A percentile compares a stretch with the other conserved stretches of the same genome.
phyloP scores from a whole-genome alignment of 2,329 filamentous ascomycete genomes.

The Aspergillus fructus region DNA sequence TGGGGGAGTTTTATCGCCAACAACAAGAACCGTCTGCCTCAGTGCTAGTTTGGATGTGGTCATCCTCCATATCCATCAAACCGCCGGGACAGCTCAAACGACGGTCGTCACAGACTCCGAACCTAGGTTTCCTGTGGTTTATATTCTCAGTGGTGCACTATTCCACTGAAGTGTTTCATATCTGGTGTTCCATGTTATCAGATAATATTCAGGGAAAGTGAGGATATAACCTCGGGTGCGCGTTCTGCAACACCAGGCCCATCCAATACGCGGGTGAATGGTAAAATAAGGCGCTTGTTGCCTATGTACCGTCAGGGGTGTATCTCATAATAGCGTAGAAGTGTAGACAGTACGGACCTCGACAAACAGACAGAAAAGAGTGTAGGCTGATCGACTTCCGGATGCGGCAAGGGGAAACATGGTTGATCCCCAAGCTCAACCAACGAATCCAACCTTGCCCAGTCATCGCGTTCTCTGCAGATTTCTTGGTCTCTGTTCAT shows the following conservation, averaged over 20 bases:
- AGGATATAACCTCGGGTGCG: neutral
- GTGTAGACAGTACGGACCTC: neutral
- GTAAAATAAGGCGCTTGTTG: neutral
- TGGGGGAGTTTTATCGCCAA: too few species aligned
- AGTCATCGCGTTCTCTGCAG: neutral
- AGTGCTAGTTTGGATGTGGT: too few species aligned
- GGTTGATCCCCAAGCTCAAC: constrained; percentile 16
- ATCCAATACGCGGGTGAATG: neutral
- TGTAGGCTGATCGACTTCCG: constrained; percentile 12
- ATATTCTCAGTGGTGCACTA: neutral
- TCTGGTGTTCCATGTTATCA: constrained; percentile 2
- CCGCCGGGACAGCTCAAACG: too few species aligned
- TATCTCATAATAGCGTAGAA: neutral
- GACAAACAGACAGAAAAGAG: neutral
- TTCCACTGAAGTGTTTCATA: neutral
- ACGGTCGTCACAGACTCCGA: too few species aligned
- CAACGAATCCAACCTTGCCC: constrained; percentile 12
- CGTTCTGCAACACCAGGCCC: neutral
- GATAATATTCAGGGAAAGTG: constrained; percentile 7
- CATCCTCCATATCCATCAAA: too few species aligned
- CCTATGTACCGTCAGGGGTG: neutral
- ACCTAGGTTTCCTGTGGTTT: too few species aligned
- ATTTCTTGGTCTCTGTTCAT: neutral
- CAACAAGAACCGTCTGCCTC: too few species aligned
- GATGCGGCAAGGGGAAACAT: constrained; percentile 21